Evolutionary conservation across 208 protist species (phyloP), one percentile per base, ranked within the genome.

Genomic region (Trichomonas tenax): DNA sequence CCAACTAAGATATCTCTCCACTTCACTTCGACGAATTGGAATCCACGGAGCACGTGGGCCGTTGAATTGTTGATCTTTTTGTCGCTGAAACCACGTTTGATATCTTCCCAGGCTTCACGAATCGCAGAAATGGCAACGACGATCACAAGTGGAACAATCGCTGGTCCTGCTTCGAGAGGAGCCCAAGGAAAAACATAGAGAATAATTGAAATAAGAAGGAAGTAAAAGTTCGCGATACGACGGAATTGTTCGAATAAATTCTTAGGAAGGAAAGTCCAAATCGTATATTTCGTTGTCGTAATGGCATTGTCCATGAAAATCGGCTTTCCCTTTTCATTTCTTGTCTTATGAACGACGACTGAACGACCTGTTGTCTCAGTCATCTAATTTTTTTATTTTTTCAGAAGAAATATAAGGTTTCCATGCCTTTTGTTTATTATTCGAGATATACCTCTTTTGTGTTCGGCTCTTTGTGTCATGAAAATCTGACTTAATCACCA

Each of bases 1-100:
- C 97, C 97, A n/a, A 98, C 97, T 36, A 95, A 46, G 45, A 98
- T 86, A 72, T 98, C 81, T 93, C 95, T 96, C 97, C 97, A 98
- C 58, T 89, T 36, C n/a, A 97, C 40, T 23, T 96, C 90, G n/a
- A 40, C 51, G 58, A 97, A 98, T 81, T 96, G 40, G 26, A 49
- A 40, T 21, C 51, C 38, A 58, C 45, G 34, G 23, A 90, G 21
- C 6, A 72, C 40, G 31, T 81, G 34, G 0, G 38, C 81, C 34
- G 23, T 44, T 0, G 51, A 45, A 15, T 49, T 31, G 38, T 96
- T 96, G 3, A 81, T 38, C 63, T 81, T 96, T 82, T 44, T 41
- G 45, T 96, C 93, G 45, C 17, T 34, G 63, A 34, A 21, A 34
- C 63, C 36, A 15, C 93, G 93, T 21, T 45, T 40, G 49, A 96